Evolutionary conservation across 2,329 filamentous ascomycete species (phyloP).

Genomic region (Camillea tinctor): DNA sequence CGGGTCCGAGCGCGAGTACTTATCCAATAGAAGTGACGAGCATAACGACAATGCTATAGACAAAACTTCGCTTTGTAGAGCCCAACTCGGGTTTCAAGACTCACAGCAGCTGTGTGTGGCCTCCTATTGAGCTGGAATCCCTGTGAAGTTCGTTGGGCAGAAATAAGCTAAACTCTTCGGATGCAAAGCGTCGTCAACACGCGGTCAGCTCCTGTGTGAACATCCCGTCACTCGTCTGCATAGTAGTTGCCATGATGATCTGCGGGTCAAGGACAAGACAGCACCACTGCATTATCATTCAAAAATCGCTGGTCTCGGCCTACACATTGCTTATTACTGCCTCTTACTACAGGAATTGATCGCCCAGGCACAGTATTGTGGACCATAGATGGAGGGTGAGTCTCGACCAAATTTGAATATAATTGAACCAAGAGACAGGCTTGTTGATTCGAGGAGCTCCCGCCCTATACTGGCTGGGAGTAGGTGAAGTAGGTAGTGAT

Average conservation of each 20-base stretch:
- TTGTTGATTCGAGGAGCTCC: slow-evolving; percentile 4
- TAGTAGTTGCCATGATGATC: neutral
- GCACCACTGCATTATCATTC: neutral
- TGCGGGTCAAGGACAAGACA: slow-evolving; percentile 1
- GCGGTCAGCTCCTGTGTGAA: neutral
- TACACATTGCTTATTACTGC: slow-evolving; percentile 1
- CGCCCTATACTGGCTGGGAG: neutral
- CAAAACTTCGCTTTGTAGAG: slow-evolving; percentile 17
- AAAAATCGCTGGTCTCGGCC: neutral
- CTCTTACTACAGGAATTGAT: slow-evolving; percentile 1
- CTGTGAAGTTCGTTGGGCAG: slow-evolving; percentile 17
- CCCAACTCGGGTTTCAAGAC: slow-evolving; percentile 16
- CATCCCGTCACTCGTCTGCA: neutral
- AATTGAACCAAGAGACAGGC: slow-evolving; percentile 1
- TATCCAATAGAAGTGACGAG: slow-evolving; percentile 12
- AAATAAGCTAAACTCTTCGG: slow-evolving; percentile 7
- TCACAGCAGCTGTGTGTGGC: slow-evolving; percentile 1
- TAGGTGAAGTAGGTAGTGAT: slow-evolving; percentile 4
- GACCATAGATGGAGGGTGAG: neutral
- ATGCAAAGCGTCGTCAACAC: neutral
- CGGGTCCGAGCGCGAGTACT: slow-evolving; percentile 8
- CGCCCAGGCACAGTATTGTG: slow-evolving; percentile 7
- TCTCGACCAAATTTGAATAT: slow-evolving; percentile 3
- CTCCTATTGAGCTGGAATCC: slow-evolving; percentile 4
- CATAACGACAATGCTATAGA: slow-evolving; percentile 17